These are phyloP conservation scores for Chlorella sorokiniana DNA, from an alignment of 139 green algal species.

Conservation along the genomic window DNA sequence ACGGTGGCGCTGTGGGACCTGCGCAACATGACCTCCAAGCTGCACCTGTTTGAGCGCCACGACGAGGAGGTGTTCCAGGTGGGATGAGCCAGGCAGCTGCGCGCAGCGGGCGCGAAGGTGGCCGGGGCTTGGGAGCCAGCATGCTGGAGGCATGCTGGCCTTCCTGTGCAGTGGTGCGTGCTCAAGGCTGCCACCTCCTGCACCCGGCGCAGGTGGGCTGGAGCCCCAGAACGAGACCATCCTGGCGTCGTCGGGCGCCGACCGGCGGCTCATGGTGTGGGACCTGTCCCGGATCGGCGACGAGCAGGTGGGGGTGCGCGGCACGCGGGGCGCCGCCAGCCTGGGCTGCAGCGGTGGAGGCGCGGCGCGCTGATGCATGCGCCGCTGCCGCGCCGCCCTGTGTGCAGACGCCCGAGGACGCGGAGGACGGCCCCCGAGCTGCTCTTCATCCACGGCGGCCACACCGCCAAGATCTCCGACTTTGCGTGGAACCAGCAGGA, in stretches of 20 bases:
- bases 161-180: too few species aligned
- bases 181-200: background rate
- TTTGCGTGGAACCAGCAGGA: constrained; percentile 93
- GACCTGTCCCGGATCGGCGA: constrained; percentile 95
- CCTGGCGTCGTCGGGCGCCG: constrained; percentile 91
- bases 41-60: constrained; percentile 95
- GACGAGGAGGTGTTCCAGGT: constrained; percentile 97
- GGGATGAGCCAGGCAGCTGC: background rate
- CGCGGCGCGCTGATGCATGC: too few species aligned
- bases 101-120: too few species aligned
- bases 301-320: constrained; percentile 74
- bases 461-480: constrained; percentile 93
- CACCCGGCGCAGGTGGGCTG: constrained; percentile 80
- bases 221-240: constrained; percentile 97
- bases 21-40: constrained; percentile 82
- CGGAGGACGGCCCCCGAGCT: constrained; percentile 97
- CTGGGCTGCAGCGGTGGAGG: background rate
- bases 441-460: constrained; percentile 94
- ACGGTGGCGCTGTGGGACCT: constrained; percentile 95
- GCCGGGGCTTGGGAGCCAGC: too few species aligned
- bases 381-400: background rate
- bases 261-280: constrained; percentile 97
- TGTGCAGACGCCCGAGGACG: constrained; percentile 87
- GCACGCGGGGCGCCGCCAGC: background rate
- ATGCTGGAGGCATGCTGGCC: too few species aligned